These are phyloP conservation scores for Candida nonsorbophila DNA, from an alignment of 805 yeast genomes.

Conservation along the genomic window DNA sequence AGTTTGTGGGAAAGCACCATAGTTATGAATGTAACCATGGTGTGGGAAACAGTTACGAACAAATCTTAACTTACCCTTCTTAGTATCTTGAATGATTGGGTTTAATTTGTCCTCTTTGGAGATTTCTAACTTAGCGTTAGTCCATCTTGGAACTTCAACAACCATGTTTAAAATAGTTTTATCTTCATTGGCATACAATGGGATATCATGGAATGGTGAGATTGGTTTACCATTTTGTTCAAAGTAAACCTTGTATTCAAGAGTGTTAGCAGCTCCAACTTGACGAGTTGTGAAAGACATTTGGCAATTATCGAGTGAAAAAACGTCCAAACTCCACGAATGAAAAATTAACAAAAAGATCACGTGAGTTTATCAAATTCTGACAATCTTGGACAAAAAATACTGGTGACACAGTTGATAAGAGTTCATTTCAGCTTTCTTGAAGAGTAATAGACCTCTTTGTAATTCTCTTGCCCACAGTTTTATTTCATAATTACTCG, in stretches of 20 bases:
- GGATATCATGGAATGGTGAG: slow-evolving; percentile 82
- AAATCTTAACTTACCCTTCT: slow-evolving; percentile 93
- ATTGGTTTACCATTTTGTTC: slow-evolving; percentile 92
- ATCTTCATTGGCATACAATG: slow-evolving; percentile 87
- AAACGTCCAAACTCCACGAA: slow-evolving; percentile 1
- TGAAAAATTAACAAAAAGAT: background rate
- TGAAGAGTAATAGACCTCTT: slow-evolving; percentile 43
- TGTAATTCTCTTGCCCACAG: slow-evolving; percentile 44
- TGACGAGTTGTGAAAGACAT: slow-evolving; percentile 87
- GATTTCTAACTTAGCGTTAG: slow-evolving; percentile 95
- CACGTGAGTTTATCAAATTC: slow-evolving; percentile 1
- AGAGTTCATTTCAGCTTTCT: slow-evolving; percentile 60
- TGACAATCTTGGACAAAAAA: background rate
- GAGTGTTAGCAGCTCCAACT: slow-evolving; percentile 92
- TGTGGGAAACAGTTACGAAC: slow-evolving; percentile 98
- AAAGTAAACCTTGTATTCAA: slow-evolving; percentile 86
- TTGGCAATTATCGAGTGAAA: slow-evolving; percentile 1
- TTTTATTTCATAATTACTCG: background rate
- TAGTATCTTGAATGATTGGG: slow-evolving; percentile 96
- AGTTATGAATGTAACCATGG: slow-evolving; percentile 97
- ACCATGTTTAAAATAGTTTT: slow-evolving; percentile 75
- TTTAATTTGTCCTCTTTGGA: slow-evolving; percentile 77
- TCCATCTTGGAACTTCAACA: slow-evolving; percentile 98
- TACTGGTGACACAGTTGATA: too few species aligned
- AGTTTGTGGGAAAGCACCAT: slow-evolving; percentile 97